Evolutionary conservation across 768 basidiomycete species (phyloP).

Genomic region (Cubamyces lactineus): DNA sequence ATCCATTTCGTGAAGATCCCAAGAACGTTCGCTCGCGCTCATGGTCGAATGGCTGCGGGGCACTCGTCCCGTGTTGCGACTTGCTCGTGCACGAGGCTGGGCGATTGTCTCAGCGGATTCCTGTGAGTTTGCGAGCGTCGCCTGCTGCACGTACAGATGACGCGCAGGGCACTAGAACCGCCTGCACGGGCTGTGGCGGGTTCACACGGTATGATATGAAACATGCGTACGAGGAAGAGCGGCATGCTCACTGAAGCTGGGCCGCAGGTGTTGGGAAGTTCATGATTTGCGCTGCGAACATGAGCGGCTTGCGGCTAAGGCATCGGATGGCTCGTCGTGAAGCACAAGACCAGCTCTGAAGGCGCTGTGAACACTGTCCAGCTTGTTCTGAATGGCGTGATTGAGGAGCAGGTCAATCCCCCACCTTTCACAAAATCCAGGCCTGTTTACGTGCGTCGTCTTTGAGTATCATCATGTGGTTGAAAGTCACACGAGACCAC

Average conservation of each 20-base stretch:
- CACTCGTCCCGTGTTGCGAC: constrained; percentile 5
- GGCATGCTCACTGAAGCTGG: neutral
- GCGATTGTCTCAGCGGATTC: neutral
- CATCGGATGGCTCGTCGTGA: constrained; percentile 3
- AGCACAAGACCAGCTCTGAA: constrained; percentile 10
- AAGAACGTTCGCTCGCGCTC: constrained; percentile 22
- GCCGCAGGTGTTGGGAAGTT: constrained; percentile 13
- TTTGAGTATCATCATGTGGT: constrained; percentile 8
- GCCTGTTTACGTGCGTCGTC: neutral
- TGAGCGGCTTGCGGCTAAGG: neutral
- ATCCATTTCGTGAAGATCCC: constrained; percentile 16
- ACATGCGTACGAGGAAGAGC: neutral
- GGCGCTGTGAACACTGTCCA: neutral
- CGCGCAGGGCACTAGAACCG: constrained; percentile 5
- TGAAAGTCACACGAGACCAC: constrained; percentile 20
- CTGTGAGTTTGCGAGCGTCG: constrained; percentile 1
- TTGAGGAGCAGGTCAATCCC: neutral
- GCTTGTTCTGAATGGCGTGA: constrained; percentile 1
- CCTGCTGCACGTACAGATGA: neutral
- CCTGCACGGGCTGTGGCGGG: neutral
- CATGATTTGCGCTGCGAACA: constrained; percentile 23
- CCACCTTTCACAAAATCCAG: constrained; percentile 6
- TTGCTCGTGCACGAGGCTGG: neutral
- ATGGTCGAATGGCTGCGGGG: constrained; percentile 3
- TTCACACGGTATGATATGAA: constrained; percentile 1